These are phyloP conservation scores for Paraconiothyrium sp. DNA, from an alignment of 2,329 filamentous ascomycete genomes.

Conservation along the genomic window DNA sequence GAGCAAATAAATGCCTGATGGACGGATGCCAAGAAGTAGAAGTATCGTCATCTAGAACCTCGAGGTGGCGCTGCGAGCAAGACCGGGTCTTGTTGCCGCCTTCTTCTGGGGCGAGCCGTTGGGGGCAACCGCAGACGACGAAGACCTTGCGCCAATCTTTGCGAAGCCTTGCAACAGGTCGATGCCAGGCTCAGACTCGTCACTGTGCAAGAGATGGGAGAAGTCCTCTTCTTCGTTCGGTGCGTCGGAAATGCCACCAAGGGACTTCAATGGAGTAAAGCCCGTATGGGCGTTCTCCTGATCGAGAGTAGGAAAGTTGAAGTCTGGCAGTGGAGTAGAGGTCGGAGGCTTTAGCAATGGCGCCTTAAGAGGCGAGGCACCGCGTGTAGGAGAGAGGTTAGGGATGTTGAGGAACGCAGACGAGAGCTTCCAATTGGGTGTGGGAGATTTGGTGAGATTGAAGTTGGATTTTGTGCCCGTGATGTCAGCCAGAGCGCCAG, in stretches of 20 bases:
- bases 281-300: slow-evolving; percentile 36
- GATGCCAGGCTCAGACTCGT: slow-evolving; percentile 69
- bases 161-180: slow-evolving; percentile 80
- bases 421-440: slow-evolving; percentile 46
- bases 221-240: slow-evolving; percentile 63
- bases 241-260: slow-evolving; percentile 36
- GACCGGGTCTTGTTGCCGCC: slow-evolving; percentile 31
- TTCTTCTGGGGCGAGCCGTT: slow-evolving; percentile 49
- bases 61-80: slow-evolving; percentile 44
- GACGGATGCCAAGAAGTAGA: background rate
- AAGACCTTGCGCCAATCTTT: slow-evolving; percentile 68
- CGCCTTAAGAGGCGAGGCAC: slow-evolving; percentile 44
- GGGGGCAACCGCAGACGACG: slow-evolving; percentile 38
- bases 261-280: slow-evolving; percentile 41
- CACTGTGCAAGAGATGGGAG: slow-evolving; percentile 66
- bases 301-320: slow-evolving; percentile 28
- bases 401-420: slow-evolving; percentile 50
- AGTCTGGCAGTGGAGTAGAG: slow-evolving; percentile 33
- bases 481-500: slow-evolving; percentile 69
- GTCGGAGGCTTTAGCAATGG: slow-evolving; percentile 40
- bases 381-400: slow-evolving; percentile 43
- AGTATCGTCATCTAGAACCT: slow-evolving; percentile 37
- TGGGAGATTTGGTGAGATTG: slow-evolving; percentile 51
- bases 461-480: slow-evolving; percentile 64
- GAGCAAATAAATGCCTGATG: background rate